Conservation (phyloP, 75 land plant genomes). For the Pinus tabuliformis region DNA sequence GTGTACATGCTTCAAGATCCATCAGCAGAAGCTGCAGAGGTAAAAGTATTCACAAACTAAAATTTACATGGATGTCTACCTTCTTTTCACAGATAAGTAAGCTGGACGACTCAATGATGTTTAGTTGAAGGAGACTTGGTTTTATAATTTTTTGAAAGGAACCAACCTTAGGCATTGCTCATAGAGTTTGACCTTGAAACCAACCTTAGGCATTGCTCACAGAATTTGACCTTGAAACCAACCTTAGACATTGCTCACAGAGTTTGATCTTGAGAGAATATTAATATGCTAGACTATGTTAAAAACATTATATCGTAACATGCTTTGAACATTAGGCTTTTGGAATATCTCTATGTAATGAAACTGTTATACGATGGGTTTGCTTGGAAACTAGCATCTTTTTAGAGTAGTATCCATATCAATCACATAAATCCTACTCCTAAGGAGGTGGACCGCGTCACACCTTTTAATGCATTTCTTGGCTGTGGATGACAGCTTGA, state of each 20-base stretch:
- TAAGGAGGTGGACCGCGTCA: neutral
- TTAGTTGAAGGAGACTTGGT: neutral
- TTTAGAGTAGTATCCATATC: too few relatives aligned
- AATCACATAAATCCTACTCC: neutral
- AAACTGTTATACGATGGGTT: too few relatives aligned
- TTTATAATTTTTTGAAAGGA: neutral
- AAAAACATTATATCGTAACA: too few relatives aligned
- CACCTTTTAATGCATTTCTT: neutral
- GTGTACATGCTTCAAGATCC: conserved; percentile 78
- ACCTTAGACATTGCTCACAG: too few relatives aligned
- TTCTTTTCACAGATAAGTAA: neutral
- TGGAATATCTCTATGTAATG: too few relatives aligned
- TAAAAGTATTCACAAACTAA: conserved; percentile 7
- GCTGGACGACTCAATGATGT: too few relatives aligned
- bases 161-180: neutral
- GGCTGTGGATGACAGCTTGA: conserved; percentile 54
- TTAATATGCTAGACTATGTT: too few relatives aligned
- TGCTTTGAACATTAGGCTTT: too few relatives aligned
- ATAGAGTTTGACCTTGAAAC: neutral
- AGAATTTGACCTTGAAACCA: too few relatives aligned
- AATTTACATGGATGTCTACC: neutral
- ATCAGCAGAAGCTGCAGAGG: conserved; percentile 87
- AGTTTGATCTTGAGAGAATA: too few relatives aligned
- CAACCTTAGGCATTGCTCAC: neutral
- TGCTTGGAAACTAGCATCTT: too few relatives aligned